Evolutionary conservation across 345 rosid genomes (phyloP).

Genomic region (Excoecaria cochinchinensis): DNA sequence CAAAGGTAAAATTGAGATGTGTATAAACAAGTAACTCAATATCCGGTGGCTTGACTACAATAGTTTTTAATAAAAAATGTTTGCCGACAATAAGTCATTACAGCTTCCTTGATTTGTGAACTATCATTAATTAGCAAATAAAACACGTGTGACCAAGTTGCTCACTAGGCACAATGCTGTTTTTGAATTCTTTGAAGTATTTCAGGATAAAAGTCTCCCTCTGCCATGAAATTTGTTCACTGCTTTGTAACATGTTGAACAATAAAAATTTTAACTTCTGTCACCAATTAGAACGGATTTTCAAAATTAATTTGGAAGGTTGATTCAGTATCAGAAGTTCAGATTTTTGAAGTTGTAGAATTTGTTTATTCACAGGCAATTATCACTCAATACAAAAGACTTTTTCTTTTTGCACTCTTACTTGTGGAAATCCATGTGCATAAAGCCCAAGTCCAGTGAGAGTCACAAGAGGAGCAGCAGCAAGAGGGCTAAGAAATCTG

Average conservation of each 20-base stretch:
- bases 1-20: neutral
- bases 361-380: neutral
- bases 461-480: conserved; percentile 77
- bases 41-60: neutral
- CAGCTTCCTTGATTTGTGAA: neutral
- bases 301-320: neutral
- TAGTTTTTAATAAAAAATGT: neutral
- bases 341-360: neutral
- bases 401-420: conserved; percentile 25
- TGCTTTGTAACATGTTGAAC: neutral
- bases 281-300: neutral
- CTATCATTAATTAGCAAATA: neutral
- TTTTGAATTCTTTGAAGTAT: neutral
- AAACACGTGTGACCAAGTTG: neutral
- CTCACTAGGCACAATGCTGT: neutral
- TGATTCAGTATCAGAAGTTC: neutral
- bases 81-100: neutral
- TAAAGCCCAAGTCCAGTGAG: conserved; percentile 84
- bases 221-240: neutral
- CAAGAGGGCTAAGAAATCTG: conserved; percentile 79
- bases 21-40: neutral
- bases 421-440: conserved; percentile 71
- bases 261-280: neutral
- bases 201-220: neutral
- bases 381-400: neutral